Evolutionary conservation across 2,329 filamentous ascomycete species (phyloP).

Genomic region (Hyphodiscus sp.): DNA sequence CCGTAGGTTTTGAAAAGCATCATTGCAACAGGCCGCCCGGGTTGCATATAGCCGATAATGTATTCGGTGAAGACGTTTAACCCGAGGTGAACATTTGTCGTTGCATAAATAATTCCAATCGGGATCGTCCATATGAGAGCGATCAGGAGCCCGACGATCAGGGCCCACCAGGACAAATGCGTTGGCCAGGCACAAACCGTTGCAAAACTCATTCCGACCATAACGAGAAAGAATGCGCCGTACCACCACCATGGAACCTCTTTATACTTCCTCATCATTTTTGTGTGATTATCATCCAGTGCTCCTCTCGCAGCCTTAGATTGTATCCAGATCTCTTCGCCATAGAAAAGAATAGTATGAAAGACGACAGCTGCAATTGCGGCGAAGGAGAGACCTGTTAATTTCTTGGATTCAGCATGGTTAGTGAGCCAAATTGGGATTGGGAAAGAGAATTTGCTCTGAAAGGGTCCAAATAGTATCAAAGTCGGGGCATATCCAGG

Average conservation of each 20-base stretch:
- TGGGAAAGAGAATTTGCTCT: too few relatives aligned
- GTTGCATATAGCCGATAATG: not conserved
- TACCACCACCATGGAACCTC: conserved; percentile 55
- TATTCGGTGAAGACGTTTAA: not conserved
- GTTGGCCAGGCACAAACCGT: conserved; percentile 11
- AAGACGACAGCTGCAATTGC: conserved; percentile 62
- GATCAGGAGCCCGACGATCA: conserved; percentile 24
- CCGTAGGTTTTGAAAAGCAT: conserved; percentile 9
- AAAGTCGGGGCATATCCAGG: too few relatives aligned
- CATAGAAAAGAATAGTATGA: conserved; percentile 61
- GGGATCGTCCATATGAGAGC: conserved; percentile 23
- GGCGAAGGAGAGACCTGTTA: conserved; percentile 53
- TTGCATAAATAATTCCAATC: conserved; percentile 1
- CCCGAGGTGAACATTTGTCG: conserved; percentile 27
- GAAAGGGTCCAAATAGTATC: too few relatives aligned
- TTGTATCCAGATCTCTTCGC: conserved; percentile 57
- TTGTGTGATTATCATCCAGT: conserved; percentile 33
- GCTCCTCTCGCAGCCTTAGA: conserved; percentile 56
- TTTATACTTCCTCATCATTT: conserved; percentile 51
- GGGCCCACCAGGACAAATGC: conserved; percentile 20
- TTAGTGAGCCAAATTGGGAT: too few relatives aligned
- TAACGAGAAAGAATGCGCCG: conserved; percentile 35
- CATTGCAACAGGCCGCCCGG: not conserved
- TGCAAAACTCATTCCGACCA: conserved; percentile 36
- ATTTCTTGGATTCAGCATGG: too few relatives aligned